Evolutionary conservation across 1,284 basidiomycete species (phyloP), one percentile per base, ranked within the genome.

Genomic region (Peniophora sp.): DNA sequence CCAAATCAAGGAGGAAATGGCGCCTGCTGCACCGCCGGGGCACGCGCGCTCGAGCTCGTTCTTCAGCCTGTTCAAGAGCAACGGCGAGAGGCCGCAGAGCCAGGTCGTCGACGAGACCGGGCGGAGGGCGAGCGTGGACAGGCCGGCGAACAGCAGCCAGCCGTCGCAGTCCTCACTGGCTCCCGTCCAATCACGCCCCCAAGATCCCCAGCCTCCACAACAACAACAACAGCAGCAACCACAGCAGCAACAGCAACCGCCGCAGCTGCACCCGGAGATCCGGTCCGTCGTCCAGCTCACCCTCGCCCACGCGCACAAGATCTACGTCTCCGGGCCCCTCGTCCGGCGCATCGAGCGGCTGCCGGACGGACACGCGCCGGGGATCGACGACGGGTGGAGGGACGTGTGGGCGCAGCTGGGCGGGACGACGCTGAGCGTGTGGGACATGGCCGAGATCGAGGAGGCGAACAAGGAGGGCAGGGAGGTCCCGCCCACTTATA

Each of bases 401-500:
- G 80, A 91, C n/a, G 85, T 96, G 9, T 96, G 92, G 92, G 88
- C 89, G 1, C 94, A 97, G 69, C 75, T 97, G 24, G 88, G 89
- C 42, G 94, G 94, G 3, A 97, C 93, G 8, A 94, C 92, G 8
- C 76, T 97, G 51, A 95, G 92, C 59, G 74, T 92, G 41, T 94
- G 92, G 91, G 88, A 90, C 64, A 93, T 93, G 82, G 78, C 79
- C 59, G 79, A 85, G 57, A 84, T 94, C 52, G 80, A 89, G 55
- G 82, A 87, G 65, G 91, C 92, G 3, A 91, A 81, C 58, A 80
- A 78, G 59, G 73, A 83, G 57, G 91, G 90, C 9, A 80, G 69
- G 55, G 88, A 94, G 68, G 89, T 92, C 3, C 91, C 91, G 3
- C 91, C 91, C 11, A 75, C 83, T 5, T 94, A 93, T 66, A 78